Evolutionary conservation across 2,329 filamentous ascomycete genomes (phyloP).

Genomic region (Colletotrichum camelliae): DNA sequence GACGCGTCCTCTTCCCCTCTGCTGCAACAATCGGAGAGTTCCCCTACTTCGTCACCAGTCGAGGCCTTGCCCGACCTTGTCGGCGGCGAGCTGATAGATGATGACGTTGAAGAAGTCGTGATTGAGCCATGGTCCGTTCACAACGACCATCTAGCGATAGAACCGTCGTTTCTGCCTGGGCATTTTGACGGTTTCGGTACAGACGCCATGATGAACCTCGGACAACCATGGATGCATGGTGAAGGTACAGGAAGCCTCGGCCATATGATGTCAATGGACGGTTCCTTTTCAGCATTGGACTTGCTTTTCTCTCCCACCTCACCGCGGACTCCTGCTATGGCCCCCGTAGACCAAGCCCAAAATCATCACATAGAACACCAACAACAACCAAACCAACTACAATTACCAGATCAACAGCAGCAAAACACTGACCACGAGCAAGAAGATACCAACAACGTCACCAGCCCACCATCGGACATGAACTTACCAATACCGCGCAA

Average conservation of each 20-base stretch:
- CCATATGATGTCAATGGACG: background rate
- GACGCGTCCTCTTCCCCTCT: background rate
- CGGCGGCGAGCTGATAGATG: background rate
- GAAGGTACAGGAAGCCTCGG: background rate
- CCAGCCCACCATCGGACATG: background rate
- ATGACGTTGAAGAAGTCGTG: background rate
- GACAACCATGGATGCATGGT: background rate
- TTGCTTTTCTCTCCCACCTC: background rate
- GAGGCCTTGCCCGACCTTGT: background rate
- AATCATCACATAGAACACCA: background rate
- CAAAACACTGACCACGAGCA: background rate
- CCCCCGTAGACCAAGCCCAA: background rate
- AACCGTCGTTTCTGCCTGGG: background rate
- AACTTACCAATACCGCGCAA: background rate
- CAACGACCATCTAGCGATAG: background rate
- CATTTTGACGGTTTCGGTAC: background rate
- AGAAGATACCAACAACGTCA: background rate
- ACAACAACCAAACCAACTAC: background rate
- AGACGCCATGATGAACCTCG: background rate
- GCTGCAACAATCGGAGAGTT: background rate
- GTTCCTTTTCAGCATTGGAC: background rate
- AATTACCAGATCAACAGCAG: background rate
- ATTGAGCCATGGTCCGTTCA: conserved; percentile 2
- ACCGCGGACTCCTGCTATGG: background rate
- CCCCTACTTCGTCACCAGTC: background rate